Percentiles rank a stretch among this genome's conserved stretches.
phyloP scores from a whole-genome alignment of 805 yeast species.

The Wickerhamiella kurtzmanii region DNA sequence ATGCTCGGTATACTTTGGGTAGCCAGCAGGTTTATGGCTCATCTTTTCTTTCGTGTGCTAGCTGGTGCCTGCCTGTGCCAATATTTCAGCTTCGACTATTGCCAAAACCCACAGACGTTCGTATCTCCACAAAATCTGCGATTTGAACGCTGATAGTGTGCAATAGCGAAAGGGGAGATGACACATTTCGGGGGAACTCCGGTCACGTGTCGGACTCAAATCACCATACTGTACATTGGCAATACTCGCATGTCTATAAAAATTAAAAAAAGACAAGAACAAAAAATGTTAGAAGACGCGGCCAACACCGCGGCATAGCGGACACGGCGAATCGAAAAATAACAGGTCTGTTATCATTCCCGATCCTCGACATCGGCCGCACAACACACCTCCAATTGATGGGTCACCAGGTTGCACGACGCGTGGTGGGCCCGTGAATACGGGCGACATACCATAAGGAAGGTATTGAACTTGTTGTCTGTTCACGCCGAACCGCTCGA shows the following conservation, averaged over 20 bases:
- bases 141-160: neutral
- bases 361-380: conserved; percentile 59
- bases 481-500: conserved; percentile 35
- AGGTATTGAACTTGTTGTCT: conserved; percentile 12
- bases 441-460: conserved; percentile 20
- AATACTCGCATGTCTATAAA: neutral
- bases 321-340: conserved; percentile 49
- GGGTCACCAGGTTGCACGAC: conserved; percentile 68
- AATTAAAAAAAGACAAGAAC: neutral
- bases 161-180: neutral
- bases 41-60: too few relatives aligned
- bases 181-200: neutral
- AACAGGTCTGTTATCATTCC: conserved; percentile 44
- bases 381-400: conserved; percentile 52
- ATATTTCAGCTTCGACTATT: too few relatives aligned
- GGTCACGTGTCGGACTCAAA: neutral
- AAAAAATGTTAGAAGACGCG: conserved; percentile 12
- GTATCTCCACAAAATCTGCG: neutral
- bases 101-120: too few relatives aligned
- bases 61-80: too few relatives aligned
- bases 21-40: conserved; percentile 6
- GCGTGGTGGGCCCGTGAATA: conserved; percentile 18
- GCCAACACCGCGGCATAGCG: conserved; percentile 51
- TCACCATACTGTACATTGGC: too few relatives aligned
- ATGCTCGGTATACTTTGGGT: conserved; percentile 20